These are phyloP conservation scores for Pyricularia sp. DNA, from an alignment of 2,329 filamentous ascomycete genomes.

Conservation along the genomic window DNA sequence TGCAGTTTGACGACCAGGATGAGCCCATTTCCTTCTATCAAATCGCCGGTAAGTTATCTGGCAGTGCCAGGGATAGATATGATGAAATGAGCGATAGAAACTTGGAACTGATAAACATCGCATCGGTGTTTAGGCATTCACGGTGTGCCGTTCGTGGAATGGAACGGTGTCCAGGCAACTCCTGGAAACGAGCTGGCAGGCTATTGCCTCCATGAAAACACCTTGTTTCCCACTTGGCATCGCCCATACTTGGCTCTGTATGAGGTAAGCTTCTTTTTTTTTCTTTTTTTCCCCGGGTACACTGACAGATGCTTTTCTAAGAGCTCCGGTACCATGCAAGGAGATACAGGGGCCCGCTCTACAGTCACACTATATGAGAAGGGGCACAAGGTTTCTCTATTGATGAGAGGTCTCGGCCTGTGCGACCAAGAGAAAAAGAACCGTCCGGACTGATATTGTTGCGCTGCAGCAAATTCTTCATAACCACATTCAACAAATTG, in stretches of 20 bases:
- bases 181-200: constrained; percentile 44
- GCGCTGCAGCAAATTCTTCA: constrained; percentile 25
- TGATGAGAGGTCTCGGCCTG: background rate
- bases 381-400: background rate
- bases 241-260: constrained; percentile 59
- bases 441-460: background rate
- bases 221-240: constrained; percentile 73
- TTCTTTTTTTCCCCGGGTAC: background rate
- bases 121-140: constrained; percentile 50
- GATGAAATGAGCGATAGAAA: background rate
- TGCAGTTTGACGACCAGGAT: constrained; percentile 54
- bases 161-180: constrained; percentile 37
- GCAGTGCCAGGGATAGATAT: no score
- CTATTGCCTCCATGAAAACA: constrained; percentile 63
- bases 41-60: constrained; percentile 47
- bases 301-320: background rate
- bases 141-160: constrained; percentile 52
- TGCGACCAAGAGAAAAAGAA: background rate
- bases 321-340: background rate
- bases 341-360: no score
- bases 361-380: background rate
- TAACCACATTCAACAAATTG: constrained; percentile 25
- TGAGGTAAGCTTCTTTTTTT: constrained; percentile 27
- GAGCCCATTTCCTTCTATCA: constrained; percentile 62
- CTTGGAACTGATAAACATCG: background rate